phyloP scores from a whole-genome alignment of 2,329 filamentous ascomycete genomes.

The Hirsutella thompsonii region DNA sequence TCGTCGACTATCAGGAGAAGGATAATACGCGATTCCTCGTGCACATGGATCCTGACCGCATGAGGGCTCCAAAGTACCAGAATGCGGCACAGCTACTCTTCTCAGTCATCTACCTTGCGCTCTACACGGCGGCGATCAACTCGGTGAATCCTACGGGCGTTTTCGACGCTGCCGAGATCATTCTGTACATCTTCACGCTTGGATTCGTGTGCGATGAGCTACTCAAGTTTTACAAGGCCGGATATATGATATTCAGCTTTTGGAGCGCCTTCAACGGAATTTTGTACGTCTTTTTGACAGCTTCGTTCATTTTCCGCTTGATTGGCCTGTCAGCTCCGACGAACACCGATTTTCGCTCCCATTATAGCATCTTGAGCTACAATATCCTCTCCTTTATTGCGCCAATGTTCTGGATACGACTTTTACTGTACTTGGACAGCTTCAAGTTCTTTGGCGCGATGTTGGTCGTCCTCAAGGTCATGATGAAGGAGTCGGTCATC shows the following conservation, averaged over 20 bases:
- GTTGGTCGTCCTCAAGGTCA: slow-evolving; percentile 90
- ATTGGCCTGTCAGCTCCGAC: slow-evolving; percentile 56
- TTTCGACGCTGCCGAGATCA: slow-evolving; percentile 68
- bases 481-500: slow-evolving; percentile 89
- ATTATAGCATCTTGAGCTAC: slow-evolving; percentile 74
- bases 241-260: slow-evolving; percentile 81
- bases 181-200: slow-evolving; percentile 83
- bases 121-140: slow-evolving; percentile 89
- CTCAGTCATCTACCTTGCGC: slow-evolving; percentile 66
- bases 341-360: slow-evolving; percentile 29
- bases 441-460: slow-evolving; percentile 96
- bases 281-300: slow-evolving; percentile 65
- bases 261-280: slow-evolving; percentile 93
- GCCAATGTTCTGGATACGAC: slow-evolving; percentile 91
- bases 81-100: slow-evolving; percentile 80
- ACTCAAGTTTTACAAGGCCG: slow-evolving; percentile 87
- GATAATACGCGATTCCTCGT: slow-evolving; percentile 64
- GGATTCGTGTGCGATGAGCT: slow-evolving; percentile 84
- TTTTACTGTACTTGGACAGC: slow-evolving; percentile 85
- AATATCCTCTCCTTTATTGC: slow-evolving; percentile 89
- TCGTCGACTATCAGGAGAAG: slow-evolving; percentile 76
- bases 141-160: slow-evolving; percentile 79
- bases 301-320: slow-evolving; percentile 68
- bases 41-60: slow-evolving; percentile 87
- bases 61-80: slow-evolving; percentile 86